Evolutionary conservation across 208 protist genomes (phyloP), one percentile per base, ranked within the genome.

Genomic region (Trypanosoma vivax): DNA sequence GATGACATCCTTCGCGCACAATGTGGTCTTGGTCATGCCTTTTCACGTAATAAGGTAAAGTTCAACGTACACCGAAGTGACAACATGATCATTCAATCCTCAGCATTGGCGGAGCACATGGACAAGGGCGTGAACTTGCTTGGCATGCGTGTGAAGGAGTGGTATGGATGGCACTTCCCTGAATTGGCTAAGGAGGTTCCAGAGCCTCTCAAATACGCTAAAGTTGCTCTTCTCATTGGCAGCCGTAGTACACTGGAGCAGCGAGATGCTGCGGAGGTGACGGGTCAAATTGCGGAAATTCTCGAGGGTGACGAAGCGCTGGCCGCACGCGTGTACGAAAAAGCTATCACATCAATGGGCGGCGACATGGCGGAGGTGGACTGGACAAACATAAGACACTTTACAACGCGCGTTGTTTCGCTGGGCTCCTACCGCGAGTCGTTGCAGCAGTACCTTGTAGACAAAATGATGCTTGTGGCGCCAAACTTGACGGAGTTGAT

Each of bases 61-160:
- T 99, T 99, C 76, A 99, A 99, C 72, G 94, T 99, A 5, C 96
- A 99, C 73, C 90, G 97, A 45, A 85, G 90, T 21, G 97, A 99
- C 78, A 99, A 99, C 78, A 99, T 99, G 96, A 97, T 99, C 75
- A 99, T 99, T 55, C 97, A 99, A 75, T 79, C 91, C 54, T 99
- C 98, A 31, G 79, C 93, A 24, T 76, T 99, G 19, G 77, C 99
- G 14, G 98, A 99, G 67, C 91, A 98, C 66, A 87, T 99, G 49
- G 98, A 99, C 81, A 99, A 99, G 83, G 98, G 99, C 59, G 81
- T 99, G 35, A 99, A 99, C 82, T 98, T 97, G 9, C 99, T 99
- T 50, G 67, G 84, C 31, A 99, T 99, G 98, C 85, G 98, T 7
- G 70, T 99, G 41, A 97, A 96, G 83, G 98, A 99, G 79, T 99